A percentile compares a stretch with the other conserved stretches of the same genome.
Evolutionary conservation across 495 filamentous ascomycete genomes (phyloP).

Genomic region (Daldinia vernicosa): DNA sequence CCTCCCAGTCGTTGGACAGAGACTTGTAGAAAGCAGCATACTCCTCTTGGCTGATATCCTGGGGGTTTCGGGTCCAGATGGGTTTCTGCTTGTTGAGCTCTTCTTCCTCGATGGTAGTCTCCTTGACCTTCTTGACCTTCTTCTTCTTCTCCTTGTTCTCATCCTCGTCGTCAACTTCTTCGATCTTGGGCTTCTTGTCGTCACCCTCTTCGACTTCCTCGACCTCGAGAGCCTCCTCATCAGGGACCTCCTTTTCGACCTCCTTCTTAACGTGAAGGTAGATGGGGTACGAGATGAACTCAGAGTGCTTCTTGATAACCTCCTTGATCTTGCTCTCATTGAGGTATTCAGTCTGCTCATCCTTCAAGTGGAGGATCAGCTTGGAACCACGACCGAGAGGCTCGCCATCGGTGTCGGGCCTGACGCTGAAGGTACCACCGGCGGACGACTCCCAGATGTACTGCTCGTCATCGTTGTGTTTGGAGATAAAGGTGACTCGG

Average conservation of each 20-base stretch:
- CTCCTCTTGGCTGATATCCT: slow-evolving; percentile 95
- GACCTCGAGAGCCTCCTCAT: slow-evolving; percentile 87
- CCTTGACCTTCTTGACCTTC: slow-evolving; percentile 99
- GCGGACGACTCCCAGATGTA: slow-evolving; percentile 99
- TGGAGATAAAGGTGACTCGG: slow-evolving; percentile 92
- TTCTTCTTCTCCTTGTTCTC: slow-evolving; percentile 88
- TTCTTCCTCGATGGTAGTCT: slow-evolving; percentile 97
- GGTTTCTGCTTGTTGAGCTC: slow-evolving; percentile 99
- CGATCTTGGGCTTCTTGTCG: slow-evolving; percentile 86
- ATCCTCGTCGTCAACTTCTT: slow-evolving; percentile 79
- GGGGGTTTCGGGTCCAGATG: slow-evolving; percentile 98
- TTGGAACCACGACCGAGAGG: slow-evolving; percentile 92
- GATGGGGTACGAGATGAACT: slow-evolving; percentile 99
- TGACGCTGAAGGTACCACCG: slow-evolving; percentile 96
- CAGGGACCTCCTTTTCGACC: slow-evolving; percentile 97
- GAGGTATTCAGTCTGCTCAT: slow-evolving; percentile 97
- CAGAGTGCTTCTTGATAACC: slow-evolving; percentile 99
- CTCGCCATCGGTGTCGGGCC: slow-evolving; percentile 88
- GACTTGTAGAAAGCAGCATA: slow-evolving; percentile 99
- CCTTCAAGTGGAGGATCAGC: slow-evolving; percentile 98
- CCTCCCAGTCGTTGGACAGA: slow-evolving; percentile 99
- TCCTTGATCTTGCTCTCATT: slow-evolving; percentile 99
- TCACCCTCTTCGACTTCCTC: slow-evolving; percentile 67
- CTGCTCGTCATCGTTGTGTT: slow-evolving; percentile 99
- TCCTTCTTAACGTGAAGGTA: slow-evolving; percentile 99